Conservation (phyloP, 2,329 filamentous ascomycete genomes). For the Alternaria arborescens region DNA sequence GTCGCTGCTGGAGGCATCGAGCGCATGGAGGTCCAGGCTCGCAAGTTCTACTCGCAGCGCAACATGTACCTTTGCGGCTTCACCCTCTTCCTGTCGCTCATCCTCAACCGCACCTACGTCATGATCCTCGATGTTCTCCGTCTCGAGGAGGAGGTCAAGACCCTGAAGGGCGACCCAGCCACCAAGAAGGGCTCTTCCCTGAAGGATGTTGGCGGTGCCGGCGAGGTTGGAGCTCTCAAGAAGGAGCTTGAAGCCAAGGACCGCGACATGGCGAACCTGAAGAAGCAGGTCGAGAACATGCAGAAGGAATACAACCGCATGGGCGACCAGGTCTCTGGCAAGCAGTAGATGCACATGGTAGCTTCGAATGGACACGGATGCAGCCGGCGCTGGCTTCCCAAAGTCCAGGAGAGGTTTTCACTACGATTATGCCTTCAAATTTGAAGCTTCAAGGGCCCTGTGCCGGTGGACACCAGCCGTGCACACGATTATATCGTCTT, state of each 20-base stretch:
- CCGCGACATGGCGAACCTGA: constrained; percentile 82
- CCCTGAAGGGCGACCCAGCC: constrained; percentile 73
- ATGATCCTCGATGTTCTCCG: constrained; percentile 94
- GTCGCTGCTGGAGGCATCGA: constrained; percentile 80
- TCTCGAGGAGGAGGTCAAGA: constrained; percentile 90
- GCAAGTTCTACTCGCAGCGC: constrained; percentile 99
- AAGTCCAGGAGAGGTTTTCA: constrained; percentile 15
- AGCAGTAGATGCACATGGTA: constrained; percentile 57
- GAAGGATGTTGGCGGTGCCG: constrained; percentile 74
- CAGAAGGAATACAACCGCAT: constrained; percentile 86
- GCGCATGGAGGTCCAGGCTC: constrained; percentile 96
- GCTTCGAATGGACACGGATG: constrained; percentile 19
- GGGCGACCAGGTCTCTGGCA: constrained; percentile 78
- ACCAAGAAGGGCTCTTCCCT: constrained; percentile 73
- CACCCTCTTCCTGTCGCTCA: constrained; percentile 97
- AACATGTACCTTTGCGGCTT: constrained; percentile 99
- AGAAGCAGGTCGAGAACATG: constrained; percentile 89
- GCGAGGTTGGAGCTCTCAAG: constrained; percentile 75
- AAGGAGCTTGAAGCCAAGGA: constrained; percentile 77
- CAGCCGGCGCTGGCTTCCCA: constrained; percentile 14
- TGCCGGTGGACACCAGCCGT: constrained; percentile 4
- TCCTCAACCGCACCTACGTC: constrained; percentile 98
- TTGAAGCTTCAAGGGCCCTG: neutral
- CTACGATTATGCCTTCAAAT: constrained; percentile 2
- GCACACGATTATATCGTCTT: constrained; percentile 8